Base-by-base conservation (phyloP, 106 monocot species). In the Acorus calamus region DNA sequence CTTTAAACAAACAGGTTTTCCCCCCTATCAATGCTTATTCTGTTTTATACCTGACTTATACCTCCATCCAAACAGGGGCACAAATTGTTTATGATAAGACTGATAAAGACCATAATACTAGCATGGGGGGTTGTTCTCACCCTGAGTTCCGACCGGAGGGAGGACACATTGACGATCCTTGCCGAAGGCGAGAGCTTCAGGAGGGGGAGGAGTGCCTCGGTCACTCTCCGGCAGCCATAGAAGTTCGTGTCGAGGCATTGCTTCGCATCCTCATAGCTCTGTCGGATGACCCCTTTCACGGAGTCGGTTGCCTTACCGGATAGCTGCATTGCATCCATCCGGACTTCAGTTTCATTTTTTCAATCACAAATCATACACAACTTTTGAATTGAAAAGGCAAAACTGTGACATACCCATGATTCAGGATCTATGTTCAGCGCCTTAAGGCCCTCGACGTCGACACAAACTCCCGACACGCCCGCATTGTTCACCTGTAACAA, bases 201-300 rank as follows among this genome's bases (percentile, higher is more conserved):
- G 9, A 94, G 83, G 52, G 94, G 89, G 12, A 89, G 66, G 8
- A 94, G 76, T 3, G 81, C 83, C 61, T 94, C 93, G 13, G 79
- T 83, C 13, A 86, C 72, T 65, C 83, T 64, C 59, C 82, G 83
- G 75, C 66, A 59, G 43, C 94, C 89, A 53, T 75, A 82, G 63
- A 86, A 89, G 60, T 89, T 89, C 4, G 79, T 86, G 47, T 80
- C 71, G 2, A 89, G 50, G 68, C 93, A 89, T 42, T 53, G 61
- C 46, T 75, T 73, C 0, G 81, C 86, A 42, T 53, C 67, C 6
- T 85, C 79, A 44, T 71, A 62, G 0, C 66, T 79, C 42, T 89
- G 81, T 46, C 49, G 9, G 1, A 94, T 72, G 8, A 73, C 78
- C 11, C 66, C 61, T 59, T 79, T 66, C 2, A 81, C 66, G 42